Percentiles rank a stretch among this genome's conserved stretches.
Evolutionary conservation across 352 stramenopile genomes (phyloP).

Genomic region (Phytopythium ostracodes): DNA sequence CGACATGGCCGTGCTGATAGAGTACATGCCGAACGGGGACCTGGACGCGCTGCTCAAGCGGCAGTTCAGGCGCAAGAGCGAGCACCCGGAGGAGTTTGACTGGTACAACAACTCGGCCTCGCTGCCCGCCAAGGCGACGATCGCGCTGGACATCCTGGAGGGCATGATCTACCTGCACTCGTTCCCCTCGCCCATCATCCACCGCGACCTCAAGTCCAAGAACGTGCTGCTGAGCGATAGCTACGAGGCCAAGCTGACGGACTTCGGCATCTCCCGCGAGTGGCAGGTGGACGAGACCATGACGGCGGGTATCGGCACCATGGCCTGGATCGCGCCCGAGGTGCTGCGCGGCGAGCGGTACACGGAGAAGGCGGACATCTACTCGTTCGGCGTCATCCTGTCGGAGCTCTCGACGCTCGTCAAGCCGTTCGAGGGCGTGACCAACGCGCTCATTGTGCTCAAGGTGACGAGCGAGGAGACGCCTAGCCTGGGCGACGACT

Average conservation of each 20-base stretch:
- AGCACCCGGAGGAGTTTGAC: constrained; percentile 50
- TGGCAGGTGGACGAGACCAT: constrained; percentile 75
- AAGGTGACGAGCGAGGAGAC: constrained; percentile 74
- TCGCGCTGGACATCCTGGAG: constrained; percentile 74
- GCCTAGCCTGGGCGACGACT: constrained; percentile 49
- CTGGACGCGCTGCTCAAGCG: constrained; percentile 67
- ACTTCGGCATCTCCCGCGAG: constrained; percentile 82
- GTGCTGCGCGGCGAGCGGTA: constrained; percentile 79
- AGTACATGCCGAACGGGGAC: constrained; percentile 78
- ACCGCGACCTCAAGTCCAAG: constrained; percentile 42
- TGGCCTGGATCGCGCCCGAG: constrained; percentile 83
- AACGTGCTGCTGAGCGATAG: constrained; percentile 46
- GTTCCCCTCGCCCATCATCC: constrained; percentile 68
- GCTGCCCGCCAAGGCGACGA: constrained; percentile 42
- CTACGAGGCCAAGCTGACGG: constrained; percentile 74
- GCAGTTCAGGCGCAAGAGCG: constrained; percentile 33
- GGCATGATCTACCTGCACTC: constrained; percentile 81
- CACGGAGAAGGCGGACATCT: constrained; percentile 84
- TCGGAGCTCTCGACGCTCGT: constrained; percentile 65
- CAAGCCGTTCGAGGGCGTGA: constrained; percentile 66
- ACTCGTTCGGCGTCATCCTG: constrained; percentile 82
- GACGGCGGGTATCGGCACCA: constrained; percentile 79
- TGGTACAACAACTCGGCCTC: constrained; percentile 59
- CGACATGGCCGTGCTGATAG: constrained; percentile 76
- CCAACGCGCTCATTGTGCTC: constrained; percentile 66